Evolutionary conservation across 1,284 basidiomycete genomes (phyloP).

Genomic region (Trametes hirsuta): DNA sequence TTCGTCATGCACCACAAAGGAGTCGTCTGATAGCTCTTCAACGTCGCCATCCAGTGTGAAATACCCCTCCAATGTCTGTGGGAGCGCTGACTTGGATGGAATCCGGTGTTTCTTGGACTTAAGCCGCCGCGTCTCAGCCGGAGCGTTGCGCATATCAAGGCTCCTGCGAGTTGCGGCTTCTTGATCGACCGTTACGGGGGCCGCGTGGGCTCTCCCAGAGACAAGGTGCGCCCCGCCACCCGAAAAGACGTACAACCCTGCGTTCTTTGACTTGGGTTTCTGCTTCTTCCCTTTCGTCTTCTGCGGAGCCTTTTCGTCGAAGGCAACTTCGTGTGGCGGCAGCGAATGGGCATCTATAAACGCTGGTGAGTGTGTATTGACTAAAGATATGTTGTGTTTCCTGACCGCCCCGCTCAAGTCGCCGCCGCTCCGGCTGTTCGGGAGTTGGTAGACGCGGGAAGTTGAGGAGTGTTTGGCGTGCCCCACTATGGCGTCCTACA

Average conservation of each 20-base stretch:
- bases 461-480: constrained; percentile 22
- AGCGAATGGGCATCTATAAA: neutral
- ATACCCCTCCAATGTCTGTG: constrained; percentile 18
- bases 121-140: neutral
- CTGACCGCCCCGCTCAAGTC: too few species aligned
- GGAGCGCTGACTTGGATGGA: neutral
- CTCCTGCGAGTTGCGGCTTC: constrained; percentile 8
- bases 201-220: constrained; percentile 18
- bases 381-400: too few species aligned
- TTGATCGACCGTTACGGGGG: constrained; percentile 23
- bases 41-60: constrained; percentile 12
- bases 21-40: constrained; percentile 7
- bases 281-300: constrained; percentile 12
- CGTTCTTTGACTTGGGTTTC: constrained; percentile 15
- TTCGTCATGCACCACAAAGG: constrained; percentile 12
- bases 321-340: constrained; percentile 7
- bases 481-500: constrained; percentile 19
- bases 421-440: neutral
- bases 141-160: neutral
- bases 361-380: too few species aligned
- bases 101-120: neutral
- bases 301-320: constrained; percentile 10
- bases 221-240: constrained; percentile 15
- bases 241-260: constrained; percentile 23
- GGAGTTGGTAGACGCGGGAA: constrained; percentile 15